phyloP scores from a whole-genome alignment of 2,329 filamentous ascomycete species.

The Claviceps maximensis region DNA sequence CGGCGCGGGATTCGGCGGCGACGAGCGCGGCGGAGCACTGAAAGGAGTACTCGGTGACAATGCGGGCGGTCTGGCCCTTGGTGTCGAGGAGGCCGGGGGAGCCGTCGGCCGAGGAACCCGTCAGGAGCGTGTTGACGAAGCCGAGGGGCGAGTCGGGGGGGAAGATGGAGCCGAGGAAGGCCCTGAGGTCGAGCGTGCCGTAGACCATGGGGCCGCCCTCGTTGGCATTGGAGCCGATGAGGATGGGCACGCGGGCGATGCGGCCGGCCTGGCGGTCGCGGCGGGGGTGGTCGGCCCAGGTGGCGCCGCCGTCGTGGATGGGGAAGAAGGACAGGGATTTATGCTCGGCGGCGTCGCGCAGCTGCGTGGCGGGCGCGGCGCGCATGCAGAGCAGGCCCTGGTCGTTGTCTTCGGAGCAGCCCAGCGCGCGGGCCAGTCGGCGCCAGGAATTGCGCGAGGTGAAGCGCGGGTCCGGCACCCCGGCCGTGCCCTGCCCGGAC shows the following conservation, averaged over 20 bases:
- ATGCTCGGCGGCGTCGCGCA: constrained; percentile 10
- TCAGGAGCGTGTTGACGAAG: constrained; percentile 2
- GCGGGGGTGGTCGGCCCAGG: constrained; percentile 9
- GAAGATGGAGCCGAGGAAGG: neutral
- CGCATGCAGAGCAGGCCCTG: constrained; percentile 13
- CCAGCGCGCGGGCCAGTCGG: neutral
- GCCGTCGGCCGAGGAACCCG: constrained; percentile 8
- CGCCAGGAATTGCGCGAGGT: neutral
- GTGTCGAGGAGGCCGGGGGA: constrained; percentile 7
- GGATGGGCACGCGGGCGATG: constrained; percentile 13
- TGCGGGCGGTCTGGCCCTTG: constrained; percentile 9
- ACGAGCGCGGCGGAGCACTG: constrained; percentile 13
- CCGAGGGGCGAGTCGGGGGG: neutral
- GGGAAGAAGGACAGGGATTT: constrained; percentile 11
- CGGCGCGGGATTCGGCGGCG: constrained; percentile 17
- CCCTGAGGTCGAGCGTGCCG: neutral
- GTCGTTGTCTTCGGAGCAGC: neutral
- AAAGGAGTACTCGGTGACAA: constrained; percentile 12
- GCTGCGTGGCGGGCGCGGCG: constrained; percentile 6
- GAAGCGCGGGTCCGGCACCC: neutral
- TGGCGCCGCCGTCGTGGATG: constrained; percentile 10
- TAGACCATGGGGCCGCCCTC: constrained; percentile 9
- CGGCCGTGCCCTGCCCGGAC: constrained; percentile 9
- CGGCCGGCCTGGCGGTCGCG: constrained; percentile 5
- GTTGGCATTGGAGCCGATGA: constrained; percentile 12